These are phyloP conservation scores for Zygoascus tannicola DNA, from an alignment of 805 yeast genomes.

Conservation along the genomic window DNA sequence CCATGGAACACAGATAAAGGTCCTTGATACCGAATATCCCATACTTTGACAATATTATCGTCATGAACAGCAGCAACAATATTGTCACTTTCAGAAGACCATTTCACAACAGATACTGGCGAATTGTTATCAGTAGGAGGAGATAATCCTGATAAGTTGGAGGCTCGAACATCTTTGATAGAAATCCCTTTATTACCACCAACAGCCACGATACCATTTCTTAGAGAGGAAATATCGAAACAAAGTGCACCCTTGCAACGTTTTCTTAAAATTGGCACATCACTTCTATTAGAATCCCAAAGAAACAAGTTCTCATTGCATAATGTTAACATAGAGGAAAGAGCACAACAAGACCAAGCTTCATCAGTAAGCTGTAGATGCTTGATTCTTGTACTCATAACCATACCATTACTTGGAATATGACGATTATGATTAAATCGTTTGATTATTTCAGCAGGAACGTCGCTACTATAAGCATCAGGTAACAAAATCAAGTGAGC, in stretches of 20 bases:
- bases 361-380: conserved; percentile 32
- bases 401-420: conserved; percentile 22
- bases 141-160: conserved; percentile 36
- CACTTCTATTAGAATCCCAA: conserved; percentile 62
- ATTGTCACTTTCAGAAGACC: conserved; percentile 56
- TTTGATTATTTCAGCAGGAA: conserved; percentile 62
- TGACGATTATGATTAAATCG: conserved; percentile 73
- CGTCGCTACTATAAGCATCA: conserved; percentile 35
- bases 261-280: conserved; percentile 48
- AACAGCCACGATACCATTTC: conserved; percentile 48
- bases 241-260: conserved; percentile 42
- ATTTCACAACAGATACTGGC: conserved; percentile 40
- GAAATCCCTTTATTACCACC: conserved; percentile 64
- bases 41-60: conserved; percentile 49
- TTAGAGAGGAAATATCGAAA: conserved; percentile 39
- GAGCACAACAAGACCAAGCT: conserved; percentile 37
- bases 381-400: conserved; percentile 22
- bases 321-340: conserved; percentile 46
- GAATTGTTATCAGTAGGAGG: conserved; percentile 32
- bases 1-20: conserved; percentile 47
- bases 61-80: conserved; percentile 56
- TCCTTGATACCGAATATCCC: conserved; percentile 62
- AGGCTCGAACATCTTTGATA: conserved; percentile 56
- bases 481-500: conserved; percentile 69
- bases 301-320: conserved; percentile 63